These are phyloP conservation scores for Margaritispora aquatica DNA, from an alignment of 495 filamentous ascomycete genomes.

Conservation along the genomic window DNA sequence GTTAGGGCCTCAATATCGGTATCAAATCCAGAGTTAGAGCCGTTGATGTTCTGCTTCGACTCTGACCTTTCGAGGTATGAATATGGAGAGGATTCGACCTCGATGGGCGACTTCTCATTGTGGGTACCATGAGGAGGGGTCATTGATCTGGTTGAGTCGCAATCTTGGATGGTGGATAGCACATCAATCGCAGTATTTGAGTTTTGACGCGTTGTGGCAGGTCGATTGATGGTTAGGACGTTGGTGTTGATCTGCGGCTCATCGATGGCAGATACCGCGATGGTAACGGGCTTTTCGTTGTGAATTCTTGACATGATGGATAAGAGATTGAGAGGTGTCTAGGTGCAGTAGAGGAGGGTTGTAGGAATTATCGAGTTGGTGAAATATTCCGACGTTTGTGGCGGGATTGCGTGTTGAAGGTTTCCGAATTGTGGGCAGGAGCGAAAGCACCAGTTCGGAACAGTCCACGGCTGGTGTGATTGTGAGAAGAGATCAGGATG, in stretches of 20 bases:
- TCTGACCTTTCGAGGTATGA: conserved; percentile 44
- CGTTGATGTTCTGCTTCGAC: conserved; percentile 29
- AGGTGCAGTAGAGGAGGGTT: background rate
- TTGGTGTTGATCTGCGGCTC: background rate
- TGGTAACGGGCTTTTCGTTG: background rate
- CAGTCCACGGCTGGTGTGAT: background rate
- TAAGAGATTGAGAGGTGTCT: background rate
- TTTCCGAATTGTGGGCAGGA: background rate
- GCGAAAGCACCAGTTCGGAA: background rate
- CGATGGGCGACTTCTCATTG: background rate
- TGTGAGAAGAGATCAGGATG: background rate
- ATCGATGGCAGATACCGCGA: background rate
- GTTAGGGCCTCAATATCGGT: conserved; percentile 23
- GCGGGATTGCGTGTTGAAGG: background rate
- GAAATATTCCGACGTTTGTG: background rate
- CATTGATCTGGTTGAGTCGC: conserved; percentile 5
- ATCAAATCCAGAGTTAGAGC: conserved; percentile 25
- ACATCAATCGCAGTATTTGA: background rate
- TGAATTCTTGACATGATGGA: conserved; percentile 1
- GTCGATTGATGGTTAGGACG: conserved; percentile 6
- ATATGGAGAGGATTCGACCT: conserved; percentile 34
- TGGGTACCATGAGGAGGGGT: background rate
- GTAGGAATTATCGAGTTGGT: background rate
- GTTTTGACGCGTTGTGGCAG: background rate
- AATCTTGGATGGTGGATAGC: conserved; percentile 7